Evolutionary conservation across 2,329 filamentous ascomycete genomes (phyloP), one percentile per base, ranked within the genome.

Genomic region (Rhynchosporium secalis): DNA sequence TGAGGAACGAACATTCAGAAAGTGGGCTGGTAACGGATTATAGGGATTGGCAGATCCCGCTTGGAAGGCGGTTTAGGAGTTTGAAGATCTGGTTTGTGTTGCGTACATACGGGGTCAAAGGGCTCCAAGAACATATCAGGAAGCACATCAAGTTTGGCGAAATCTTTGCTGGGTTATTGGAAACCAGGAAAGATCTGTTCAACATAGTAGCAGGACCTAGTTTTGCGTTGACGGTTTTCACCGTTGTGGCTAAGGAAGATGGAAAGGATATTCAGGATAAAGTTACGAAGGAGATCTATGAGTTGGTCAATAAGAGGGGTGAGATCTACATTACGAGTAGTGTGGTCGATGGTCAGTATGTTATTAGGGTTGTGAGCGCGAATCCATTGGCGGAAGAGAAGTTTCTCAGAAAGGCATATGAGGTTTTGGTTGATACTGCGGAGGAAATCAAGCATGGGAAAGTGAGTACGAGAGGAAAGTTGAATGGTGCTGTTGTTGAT

Each of bases 21-120:
- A 85, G 83, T 43, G 92, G 92, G 0, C 82, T 94, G 1, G 94
- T 97, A 0, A 96, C 92, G 29, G 94, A 98, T 76, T 97, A 96
- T 79, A 86, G 94, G 52, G 93, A 98, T 80, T 98, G 94, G 94
- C 92, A 96, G 78, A 96, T 98, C 71, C 92, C 94, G 0, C 86
- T 98, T 0, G 94, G 94, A 8, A 83, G 94, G 2, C 83, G 94
- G 15, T 98, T 98, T 82, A 84, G 94, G 64, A 86, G 89, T 2
- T 78, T 98, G 62, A 98, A 98, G 79, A 87, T 96, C 66, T 98
- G 94, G 94, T 97, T 97, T 74, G 92, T 98, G 7, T 79, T 97
- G 70, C 83, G 94, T 49, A 87, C 84, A 48, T 96, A 92, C 73
- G 94, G 94, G 54, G 78, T 96, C 57, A 80, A 81, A 36, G 94